These are phyloP conservation scores for Fusarium veterinarium DNA, from an alignment of 2,329 filamentous ascomycete genomes.

Conservation along the genomic window DNA sequence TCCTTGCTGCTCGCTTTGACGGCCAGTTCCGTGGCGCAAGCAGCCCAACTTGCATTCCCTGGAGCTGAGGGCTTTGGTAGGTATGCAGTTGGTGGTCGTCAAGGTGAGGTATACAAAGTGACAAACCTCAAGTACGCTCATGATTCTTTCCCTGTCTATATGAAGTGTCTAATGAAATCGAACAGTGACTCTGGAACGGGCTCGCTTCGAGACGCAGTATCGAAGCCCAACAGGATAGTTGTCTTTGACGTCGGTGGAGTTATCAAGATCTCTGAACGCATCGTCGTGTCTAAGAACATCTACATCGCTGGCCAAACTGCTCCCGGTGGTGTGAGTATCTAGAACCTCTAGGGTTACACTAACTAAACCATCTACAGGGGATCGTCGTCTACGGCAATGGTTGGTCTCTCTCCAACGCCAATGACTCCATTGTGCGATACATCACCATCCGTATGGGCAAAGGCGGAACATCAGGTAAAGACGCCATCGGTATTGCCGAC, in stretches of 20 bases:
- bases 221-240: slow-evolving; percentile 56
- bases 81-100: slow-evolving; percentile 49
- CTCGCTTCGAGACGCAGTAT: slow-evolving; percentile 54
- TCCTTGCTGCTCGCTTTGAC: neutral
- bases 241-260: slow-evolving; percentile 61
- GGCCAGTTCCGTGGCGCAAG: neutral
- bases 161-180: neutral
- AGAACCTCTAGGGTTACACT: fast-evolving
- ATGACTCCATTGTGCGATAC: slow-evolving; percentile 66
- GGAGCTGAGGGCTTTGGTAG: slow-evolving; percentile 50
- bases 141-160: fast-evolving
- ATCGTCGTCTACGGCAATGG: slow-evolving; percentile 67
- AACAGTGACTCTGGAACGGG: slow-evolving; percentile 51
- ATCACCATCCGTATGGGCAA: slow-evolving; percentile 66
- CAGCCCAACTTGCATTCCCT: slow-evolving; percentile 48
- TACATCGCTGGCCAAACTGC: slow-evolving; percentile 62
- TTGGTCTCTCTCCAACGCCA: slow-evolving; percentile 62
- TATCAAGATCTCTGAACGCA: slow-evolving; percentile 57
- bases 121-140: slow-evolving; percentile 49
- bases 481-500: slow-evolving; percentile 64
- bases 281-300: slow-evolving; percentile 58
- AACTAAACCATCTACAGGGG: slow-evolving; percentile 40
- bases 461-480: slow-evolving; percentile 62
- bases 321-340: slow-evolving; percentile 56
- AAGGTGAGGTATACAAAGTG: slow-evolving; percentile 52